phyloP scores from a whole-genome alignment of 2,329 filamentous ascomycete genomes.

The Fusarium oxysporum region DNA sequence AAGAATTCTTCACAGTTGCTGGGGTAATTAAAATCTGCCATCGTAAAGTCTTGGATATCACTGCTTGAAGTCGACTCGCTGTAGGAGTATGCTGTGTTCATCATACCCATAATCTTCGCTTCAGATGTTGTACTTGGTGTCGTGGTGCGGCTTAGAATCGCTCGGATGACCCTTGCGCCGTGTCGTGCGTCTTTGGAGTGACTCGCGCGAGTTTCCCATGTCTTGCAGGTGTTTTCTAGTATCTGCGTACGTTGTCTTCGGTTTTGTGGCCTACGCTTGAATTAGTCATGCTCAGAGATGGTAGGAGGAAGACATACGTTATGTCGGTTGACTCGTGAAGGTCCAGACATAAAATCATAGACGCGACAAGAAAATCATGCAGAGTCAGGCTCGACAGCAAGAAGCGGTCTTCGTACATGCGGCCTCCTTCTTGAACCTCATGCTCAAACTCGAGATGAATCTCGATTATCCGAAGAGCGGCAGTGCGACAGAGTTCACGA shows the following conservation, averaged over 20 bases:
- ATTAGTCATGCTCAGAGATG: neutral
- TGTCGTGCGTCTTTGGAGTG: conserved; percentile 57
- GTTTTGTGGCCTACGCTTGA: conserved; percentile 44
- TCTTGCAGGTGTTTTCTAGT: conserved; percentile 55
- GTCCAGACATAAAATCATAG: conserved; percentile 69
- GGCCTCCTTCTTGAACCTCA: conserved; percentile 61
- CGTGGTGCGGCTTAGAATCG: conserved; percentile 55
- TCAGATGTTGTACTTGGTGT: conserved; percentile 19
- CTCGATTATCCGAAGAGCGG: conserved; percentile 58
- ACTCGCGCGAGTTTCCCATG: conserved; percentile 56
- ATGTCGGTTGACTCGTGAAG: conserved; percentile 55
- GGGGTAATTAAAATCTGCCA: conserved; percentile 28
- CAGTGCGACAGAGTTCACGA: conserved; percentile 55
- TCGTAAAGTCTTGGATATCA: conserved; percentile 14
- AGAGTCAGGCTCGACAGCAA: conserved; percentile 65
- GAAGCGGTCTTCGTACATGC: conserved; percentile 63
- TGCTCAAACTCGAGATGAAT: conserved; percentile 61
- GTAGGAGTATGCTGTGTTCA: neutral
- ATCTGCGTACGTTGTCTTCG: conserved; percentile 51
- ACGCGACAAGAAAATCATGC: conserved; percentile 69
- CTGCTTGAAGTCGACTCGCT: conserved; percentile 2
- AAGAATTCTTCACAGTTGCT: conserved; percentile 50
- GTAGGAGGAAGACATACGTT: conserved; percentile 44
- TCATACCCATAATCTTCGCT: neutral
- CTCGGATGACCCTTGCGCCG: conserved; percentile 56